These are phyloP conservation scores for Aspergillus fischeri DNA, from an alignment of 2,329 filamentous ascomycete species.

Conservation along the genomic window DNA sequence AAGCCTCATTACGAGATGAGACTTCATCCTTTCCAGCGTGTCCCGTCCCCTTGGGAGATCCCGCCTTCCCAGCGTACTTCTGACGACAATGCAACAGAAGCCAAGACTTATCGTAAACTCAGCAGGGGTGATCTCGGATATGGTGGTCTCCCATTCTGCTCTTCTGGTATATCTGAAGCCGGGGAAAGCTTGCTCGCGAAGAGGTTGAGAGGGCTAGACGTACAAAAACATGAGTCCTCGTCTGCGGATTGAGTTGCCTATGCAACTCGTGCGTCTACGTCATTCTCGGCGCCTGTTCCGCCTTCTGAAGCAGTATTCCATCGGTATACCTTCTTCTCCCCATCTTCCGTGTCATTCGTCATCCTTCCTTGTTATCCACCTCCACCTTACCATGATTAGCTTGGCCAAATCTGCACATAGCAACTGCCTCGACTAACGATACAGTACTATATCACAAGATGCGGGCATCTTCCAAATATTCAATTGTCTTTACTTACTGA, in stretches of 20 bases:
- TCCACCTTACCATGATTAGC: not conserved
- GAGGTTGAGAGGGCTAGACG: slow-evolving; percentile 60
- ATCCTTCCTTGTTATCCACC: not conserved
- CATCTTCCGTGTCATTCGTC: not conserved
- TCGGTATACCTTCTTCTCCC: not conserved
- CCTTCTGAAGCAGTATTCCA: not conserved
- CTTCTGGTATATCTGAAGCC: slow-evolving; percentile 39
- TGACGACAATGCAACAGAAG: slow-evolving; percentile 29
- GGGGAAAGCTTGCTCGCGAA: slow-evolving; percentile 67
- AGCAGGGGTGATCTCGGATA: slow-evolving; percentile 62
- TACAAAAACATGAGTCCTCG: slow-evolving; percentile 29
- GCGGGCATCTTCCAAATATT: not conserved
- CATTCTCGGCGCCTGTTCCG: too few relatives aligned
- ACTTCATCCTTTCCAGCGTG: slow-evolving; percentile 16
- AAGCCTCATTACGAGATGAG: not conserved
- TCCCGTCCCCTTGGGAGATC: slow-evolving; percentile 13
- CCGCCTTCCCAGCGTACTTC: slow-evolving; percentile 21
- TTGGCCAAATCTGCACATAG: not conserved
- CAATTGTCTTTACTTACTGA: not conserved
- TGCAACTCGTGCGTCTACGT: not conserved
- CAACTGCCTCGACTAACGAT: not conserved
- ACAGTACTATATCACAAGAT: not conserved
- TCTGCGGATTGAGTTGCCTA: not conserved
- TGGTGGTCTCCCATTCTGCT: slow-evolving; percentile 52
- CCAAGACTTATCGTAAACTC: slow-evolving; percentile 61